Evolutionary conservation across 225 moss, liverwort and hornwort species (phyloP).

Genomic region (Neckera pumila): DNA sequence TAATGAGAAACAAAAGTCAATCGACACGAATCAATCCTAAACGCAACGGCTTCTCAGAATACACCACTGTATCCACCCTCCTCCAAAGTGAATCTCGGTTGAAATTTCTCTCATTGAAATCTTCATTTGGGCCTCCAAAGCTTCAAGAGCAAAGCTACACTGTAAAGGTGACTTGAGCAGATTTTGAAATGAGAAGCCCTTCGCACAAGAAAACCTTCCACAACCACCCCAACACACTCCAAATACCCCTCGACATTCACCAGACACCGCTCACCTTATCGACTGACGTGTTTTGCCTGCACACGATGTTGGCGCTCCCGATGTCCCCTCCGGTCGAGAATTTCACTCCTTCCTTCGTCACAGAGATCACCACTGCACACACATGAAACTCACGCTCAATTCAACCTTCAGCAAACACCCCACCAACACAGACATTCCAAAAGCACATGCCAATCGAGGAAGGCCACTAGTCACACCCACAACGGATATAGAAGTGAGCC

Average conservation of each 20-base stretch:
- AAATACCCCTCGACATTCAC: neutral
- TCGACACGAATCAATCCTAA: no score
- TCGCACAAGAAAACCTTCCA: neutral
- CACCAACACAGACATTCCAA: neutral
- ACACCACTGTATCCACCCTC: neutral
- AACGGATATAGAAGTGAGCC: neutral
- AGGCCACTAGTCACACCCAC: no score
- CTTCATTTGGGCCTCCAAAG: no score
- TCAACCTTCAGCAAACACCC: neutral
- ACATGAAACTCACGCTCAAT: neutral
- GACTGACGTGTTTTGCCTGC: conserved; percentile 79
- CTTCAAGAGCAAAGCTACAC: no score
- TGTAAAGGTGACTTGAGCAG: neutral
- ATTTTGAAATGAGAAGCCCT: no score
- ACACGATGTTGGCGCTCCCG: conserved; percentile 83
- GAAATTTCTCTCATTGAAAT: neutral
- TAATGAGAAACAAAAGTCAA: no score
- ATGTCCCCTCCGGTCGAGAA: conserved; percentile 90
- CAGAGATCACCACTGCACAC: conserved; percentile 73
- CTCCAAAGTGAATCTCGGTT: no score
- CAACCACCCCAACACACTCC: neutral
- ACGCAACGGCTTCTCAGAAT: no score
- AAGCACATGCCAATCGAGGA: no score
- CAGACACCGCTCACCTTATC: conserved; percentile 39
- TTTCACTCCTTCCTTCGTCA: conserved; percentile 93